A percentile compares a stretch with the other conserved stretches of the same genome.
Evolutionary conservation across 2,329 filamentous ascomycete genomes (phyloP).

Genomic region (Nigrospora osmanthi): DNA sequence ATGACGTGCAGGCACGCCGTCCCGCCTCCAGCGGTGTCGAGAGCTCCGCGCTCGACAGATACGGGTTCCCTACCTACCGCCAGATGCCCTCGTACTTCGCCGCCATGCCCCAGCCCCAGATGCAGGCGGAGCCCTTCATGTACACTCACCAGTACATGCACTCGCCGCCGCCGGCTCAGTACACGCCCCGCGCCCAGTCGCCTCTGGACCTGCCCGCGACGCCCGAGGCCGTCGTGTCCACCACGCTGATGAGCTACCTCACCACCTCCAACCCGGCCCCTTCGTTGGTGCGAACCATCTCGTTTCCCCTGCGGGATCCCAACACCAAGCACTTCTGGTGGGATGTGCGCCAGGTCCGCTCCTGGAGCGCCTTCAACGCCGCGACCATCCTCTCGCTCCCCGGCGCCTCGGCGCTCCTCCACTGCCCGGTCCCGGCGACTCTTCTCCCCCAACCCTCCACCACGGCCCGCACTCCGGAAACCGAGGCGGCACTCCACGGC

Average conservation of each 20-base stretch:
- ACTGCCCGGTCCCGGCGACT: slow-evolving; percentile 54
- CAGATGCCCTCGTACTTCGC: slow-evolving; percentile 55
- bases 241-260: slow-evolving; percentile 71
- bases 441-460: slow-evolving; percentile 52
- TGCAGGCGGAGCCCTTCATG: slow-evolving; percentile 35
- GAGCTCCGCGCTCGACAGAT: slow-evolving; percentile 56
- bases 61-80: slow-evolving; percentile 78
- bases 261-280: slow-evolving; percentile 74
- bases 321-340: slow-evolving; percentile 87
- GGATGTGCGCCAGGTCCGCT: slow-evolving; percentile 81
- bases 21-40: slow-evolving; percentile 64
- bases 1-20: slow-evolving; percentile 43
- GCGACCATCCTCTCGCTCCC: slow-evolving; percentile 64
- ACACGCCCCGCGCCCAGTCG: slow-evolving; percentile 34
- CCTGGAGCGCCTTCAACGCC: slow-evolving; percentile 75
- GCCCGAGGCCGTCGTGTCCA: slow-evolving; percentile 44
- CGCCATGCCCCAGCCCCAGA: slow-evolving; percentile 16
- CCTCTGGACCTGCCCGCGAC: slow-evolving; percentile 28
- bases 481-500: slow-evolving; percentile 65
- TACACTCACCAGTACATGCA: slow-evolving; percentile 20
- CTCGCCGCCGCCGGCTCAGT: slow-evolving; percentile 15
- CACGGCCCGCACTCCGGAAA: slow-evolving; percentile 64
- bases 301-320: slow-evolving; percentile 57
- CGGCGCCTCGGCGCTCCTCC: slow-evolving; percentile 64
- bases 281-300: slow-evolving; percentile 71